Evolutionary conservation across 2,329 filamentous ascomycete species (phyloP).

Genomic region (Aspergillus alliaceus): DNA sequence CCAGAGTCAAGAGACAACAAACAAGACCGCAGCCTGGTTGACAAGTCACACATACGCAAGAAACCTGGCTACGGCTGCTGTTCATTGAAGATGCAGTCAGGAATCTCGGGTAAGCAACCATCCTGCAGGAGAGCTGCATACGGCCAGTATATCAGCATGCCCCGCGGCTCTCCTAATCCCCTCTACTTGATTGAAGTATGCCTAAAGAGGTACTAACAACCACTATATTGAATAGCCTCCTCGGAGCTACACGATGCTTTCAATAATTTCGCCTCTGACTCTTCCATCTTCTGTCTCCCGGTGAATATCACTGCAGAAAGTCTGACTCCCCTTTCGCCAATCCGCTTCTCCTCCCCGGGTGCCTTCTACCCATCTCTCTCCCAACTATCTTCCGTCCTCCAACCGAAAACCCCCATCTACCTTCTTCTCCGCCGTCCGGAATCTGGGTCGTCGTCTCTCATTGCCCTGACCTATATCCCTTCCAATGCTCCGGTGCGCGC

Average conservation of each 20-base stretch:
- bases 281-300: constrained; percentile 46
- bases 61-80: constrained; percentile 9
- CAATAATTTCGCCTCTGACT: constrained; percentile 41
- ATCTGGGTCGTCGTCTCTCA: constrained; percentile 29
- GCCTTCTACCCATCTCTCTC: constrained; percentile 54
- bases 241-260: constrained; percentile 49
- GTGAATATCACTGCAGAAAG: constrained; percentile 47
- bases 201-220: constrained; percentile 2
- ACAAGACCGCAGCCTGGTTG: constrained; percentile 9
- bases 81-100: constrained; percentile 45
- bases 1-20: constrained; percentile 13
- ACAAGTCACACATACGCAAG: constrained; percentile 10
- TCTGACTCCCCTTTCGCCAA: constrained; percentile 40
- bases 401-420: constrained; percentile 59
- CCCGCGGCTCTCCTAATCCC: neutral
- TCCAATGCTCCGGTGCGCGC: constrained; percentile 62
- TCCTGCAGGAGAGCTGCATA: constrained; percentile 1
- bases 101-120: constrained; percentile 43
- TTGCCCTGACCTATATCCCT: constrained; percentile 64
- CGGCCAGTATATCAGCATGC: neutral
- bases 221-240: constrained; percentile 36
- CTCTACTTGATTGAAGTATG: neutral
- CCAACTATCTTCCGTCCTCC: constrained; percentile 52
- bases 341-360: constrained; percentile 40
- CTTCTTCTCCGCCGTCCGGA: constrained; percentile 57